These are phyloP conservation scores for Pseudozyma sp. DNA, from an alignment of 1,284 basidiomycete genomes.

Conservation along the genomic window DNA sequence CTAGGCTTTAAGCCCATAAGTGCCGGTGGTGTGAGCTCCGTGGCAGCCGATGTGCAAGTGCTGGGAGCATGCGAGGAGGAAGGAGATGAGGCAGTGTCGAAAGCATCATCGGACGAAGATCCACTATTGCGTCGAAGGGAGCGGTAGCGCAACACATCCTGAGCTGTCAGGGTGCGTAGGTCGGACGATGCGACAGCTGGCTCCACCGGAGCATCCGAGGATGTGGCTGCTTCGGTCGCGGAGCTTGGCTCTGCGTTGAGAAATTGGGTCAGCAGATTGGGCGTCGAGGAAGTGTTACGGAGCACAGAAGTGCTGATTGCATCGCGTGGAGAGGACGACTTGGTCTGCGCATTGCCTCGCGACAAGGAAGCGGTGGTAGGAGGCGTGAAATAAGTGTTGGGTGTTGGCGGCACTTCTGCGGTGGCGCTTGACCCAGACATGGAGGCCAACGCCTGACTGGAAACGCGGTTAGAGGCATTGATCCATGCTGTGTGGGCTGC, in stretches of 20 bases:
- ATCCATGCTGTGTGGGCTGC: conserved; percentile 20
- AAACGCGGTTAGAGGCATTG: conserved; percentile 6
- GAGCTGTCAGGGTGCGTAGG: conserved; percentile 30
- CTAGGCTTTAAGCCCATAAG: conserved; percentile 17
- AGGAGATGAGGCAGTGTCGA: conserved; percentile 43
- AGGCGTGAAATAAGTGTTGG: conserved; percentile 39
- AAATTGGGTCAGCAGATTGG: conserved; percentile 54
- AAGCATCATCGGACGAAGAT: conserved; percentile 46
- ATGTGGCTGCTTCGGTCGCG: neutral
- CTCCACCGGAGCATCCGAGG: neutral
- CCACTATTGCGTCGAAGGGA: conserved; percentile 37
- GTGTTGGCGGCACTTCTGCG: conserved; percentile 22
- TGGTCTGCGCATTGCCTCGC: neutral
- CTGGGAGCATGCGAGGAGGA: conserved; percentile 39
- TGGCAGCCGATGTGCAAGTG: conserved; percentile 49
- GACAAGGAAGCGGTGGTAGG: conserved; percentile 34
- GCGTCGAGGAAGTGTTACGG: conserved; percentile 60
- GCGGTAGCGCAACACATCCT: conserved; percentile 40
- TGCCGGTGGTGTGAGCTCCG: conserved; percentile 44
- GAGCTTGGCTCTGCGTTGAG: conserved; percentile 13
- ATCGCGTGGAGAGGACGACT: conserved; percentile 26
- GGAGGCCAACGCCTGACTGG: neutral
- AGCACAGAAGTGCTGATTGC: conserved; percentile 40
- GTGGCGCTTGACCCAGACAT: neutral
- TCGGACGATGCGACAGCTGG: conserved; percentile 11